A percentile compares a stretch with the other conserved stretches of the same genome.
Evolutionary conservation across 306 rosid genomes (phyloP).

Genomic region (Clitoria ternatea): DNA sequence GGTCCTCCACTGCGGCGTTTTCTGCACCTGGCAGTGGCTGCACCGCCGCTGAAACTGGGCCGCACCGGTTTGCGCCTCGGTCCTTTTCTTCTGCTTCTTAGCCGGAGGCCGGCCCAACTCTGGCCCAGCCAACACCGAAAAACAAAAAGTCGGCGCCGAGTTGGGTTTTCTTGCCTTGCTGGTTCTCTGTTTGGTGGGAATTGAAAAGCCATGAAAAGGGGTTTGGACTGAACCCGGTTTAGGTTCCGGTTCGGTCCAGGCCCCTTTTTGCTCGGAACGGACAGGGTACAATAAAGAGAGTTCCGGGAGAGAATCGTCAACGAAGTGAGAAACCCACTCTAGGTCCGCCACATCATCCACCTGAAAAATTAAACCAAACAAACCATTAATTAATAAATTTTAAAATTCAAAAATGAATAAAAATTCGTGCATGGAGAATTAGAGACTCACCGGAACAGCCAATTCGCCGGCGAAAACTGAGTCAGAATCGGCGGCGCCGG

Average conservation of each 20-base stretch:
- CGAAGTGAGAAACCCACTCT: constrained; percentile 93
- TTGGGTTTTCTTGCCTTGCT: constrained; percentile 37
- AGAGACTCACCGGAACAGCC: constrained; percentile 55
- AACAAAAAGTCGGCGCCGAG: constrained; percentile 26
- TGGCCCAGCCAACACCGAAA: constrained; percentile 24
- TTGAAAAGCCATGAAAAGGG: constrained; percentile 4
- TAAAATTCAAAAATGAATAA: too few species aligned
- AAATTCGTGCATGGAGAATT: too few species aligned
- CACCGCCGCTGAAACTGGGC: constrained; percentile 61
- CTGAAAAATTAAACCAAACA: constrained; percentile 30
- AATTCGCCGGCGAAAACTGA: constrained; percentile 52
- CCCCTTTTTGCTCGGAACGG: neutral
- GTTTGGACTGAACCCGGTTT: constrained; percentile 3
- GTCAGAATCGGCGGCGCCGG: constrained; percentile 42
- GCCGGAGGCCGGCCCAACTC: constrained; percentile 33
- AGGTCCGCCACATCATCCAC: constrained; percentile 67
- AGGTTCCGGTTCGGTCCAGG: constrained; percentile 38
- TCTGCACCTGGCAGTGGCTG: constrained; percentile 77
- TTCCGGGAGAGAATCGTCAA: constrained; percentile 67
- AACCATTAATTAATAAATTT: neutral
- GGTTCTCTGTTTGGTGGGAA: constrained; percentile 54
- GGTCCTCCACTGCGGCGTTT: constrained; percentile 96
- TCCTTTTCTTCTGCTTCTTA: constrained; percentile 54
- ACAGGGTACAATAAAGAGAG: constrained; percentile 37
- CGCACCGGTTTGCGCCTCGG: constrained; percentile 40